A percentile compares a stretch with the other conserved stretches of the same genome.
phyloP scores from a whole-genome alignment of 345 rosid genomes.

The Stellera chamaejasme region DNA sequence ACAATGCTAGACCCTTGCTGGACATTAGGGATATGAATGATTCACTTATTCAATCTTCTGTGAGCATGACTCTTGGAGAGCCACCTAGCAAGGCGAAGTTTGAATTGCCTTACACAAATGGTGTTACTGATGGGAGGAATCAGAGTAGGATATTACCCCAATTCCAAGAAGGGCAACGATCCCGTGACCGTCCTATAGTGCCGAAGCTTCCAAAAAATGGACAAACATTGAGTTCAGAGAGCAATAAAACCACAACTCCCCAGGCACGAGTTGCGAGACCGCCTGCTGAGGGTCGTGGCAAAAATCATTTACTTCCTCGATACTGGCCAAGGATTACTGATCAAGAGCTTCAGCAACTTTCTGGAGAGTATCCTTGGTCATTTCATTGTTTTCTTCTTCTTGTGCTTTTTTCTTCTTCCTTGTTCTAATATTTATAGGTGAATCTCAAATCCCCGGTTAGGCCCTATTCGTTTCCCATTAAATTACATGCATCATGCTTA shows the following conservation, averaged over 20 bases:
- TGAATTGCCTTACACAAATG: constrained; percentile 27
- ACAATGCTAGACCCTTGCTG: constrained; percentile 28
- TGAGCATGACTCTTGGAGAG: constrained; percentile 48
- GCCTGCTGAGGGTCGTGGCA: constrained; percentile 81
- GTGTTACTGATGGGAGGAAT: constrained; percentile 38
- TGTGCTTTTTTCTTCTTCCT: constrained; percentile 4
- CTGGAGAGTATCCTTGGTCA: constrained; percentile 80
- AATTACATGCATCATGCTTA: too few species aligned
- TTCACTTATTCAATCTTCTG: constrained; percentile 49
- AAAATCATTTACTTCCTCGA: constrained; percentile 80
- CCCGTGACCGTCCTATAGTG: constrained; percentile 32
- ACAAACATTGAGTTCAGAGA: constrained; percentile 27
- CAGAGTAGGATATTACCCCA: constrained; percentile 27
- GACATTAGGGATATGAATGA: constrained; percentile 45
- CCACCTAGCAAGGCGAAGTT: constrained; percentile 31
- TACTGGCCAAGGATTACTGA: constrained; percentile 96
- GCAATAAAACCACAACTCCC: constrained; percentile 32
- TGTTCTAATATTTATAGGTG: constrained; percentile 1
- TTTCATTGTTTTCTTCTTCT: constrained; percentile 13
- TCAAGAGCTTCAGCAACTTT: constrained; percentile 77
- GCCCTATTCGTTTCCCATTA: too few species aligned
- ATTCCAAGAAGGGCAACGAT: constrained; percentile 38
- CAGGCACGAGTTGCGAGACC: constrained; percentile 67
- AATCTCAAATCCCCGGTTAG: too few species aligned
- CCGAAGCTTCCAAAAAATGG: constrained; percentile 48